Evolutionary conservation across 208 protist genomes (phyloP).

Genomic region (Blastocrithidia nonstop): DNA sequence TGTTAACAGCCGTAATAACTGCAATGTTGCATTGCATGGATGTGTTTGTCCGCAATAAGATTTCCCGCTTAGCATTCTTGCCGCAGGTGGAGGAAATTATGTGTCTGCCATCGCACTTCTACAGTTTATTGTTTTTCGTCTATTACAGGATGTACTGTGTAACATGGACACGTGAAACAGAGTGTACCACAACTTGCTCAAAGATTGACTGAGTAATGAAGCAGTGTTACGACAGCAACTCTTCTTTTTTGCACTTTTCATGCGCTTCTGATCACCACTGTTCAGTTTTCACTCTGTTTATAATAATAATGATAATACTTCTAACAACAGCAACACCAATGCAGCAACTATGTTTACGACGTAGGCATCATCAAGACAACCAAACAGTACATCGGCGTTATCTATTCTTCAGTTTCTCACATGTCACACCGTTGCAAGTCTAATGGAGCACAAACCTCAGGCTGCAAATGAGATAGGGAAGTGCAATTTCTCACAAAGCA

Average conservation of each 20-base stretch:
- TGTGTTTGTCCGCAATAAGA: conserved; percentile 60
- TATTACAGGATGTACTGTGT: conserved; percentile 62
- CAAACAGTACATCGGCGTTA: background rate
- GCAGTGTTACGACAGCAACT: conserved; percentile 52
- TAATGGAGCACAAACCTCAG: too few relatives aligned
- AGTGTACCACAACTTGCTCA: conserved; percentile 31
- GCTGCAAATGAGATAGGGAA: too few relatives aligned
- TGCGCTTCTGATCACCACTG: conserved; percentile 59
- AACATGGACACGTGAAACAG: conserved; percentile 38
- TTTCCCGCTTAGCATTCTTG: conserved; percentile 24
- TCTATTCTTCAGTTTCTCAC: too few relatives aligned
- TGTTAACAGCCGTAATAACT: background rate
- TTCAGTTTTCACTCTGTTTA: conserved; percentile 14
- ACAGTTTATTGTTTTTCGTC: conserved; percentile 60
- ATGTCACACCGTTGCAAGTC: too few relatives aligned
- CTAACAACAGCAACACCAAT: conserved; percentile 4
- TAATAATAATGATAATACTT: too few relatives aligned
- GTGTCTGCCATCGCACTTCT: conserved; percentile 34
- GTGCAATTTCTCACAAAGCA: too few relatives aligned
- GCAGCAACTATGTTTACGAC: conserved; percentile 1
- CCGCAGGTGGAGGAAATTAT: conserved; percentile 71
- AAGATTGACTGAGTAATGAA: conserved; percentile 15
- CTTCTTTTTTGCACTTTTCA: conserved; percentile 71
- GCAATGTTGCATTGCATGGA: conserved; percentile 15
- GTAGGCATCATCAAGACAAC: background rate